Base-by-base conservation (phyloP, 2,329 filamentous ascomycete genomes). In the Clonostachys sp. region DNA sequence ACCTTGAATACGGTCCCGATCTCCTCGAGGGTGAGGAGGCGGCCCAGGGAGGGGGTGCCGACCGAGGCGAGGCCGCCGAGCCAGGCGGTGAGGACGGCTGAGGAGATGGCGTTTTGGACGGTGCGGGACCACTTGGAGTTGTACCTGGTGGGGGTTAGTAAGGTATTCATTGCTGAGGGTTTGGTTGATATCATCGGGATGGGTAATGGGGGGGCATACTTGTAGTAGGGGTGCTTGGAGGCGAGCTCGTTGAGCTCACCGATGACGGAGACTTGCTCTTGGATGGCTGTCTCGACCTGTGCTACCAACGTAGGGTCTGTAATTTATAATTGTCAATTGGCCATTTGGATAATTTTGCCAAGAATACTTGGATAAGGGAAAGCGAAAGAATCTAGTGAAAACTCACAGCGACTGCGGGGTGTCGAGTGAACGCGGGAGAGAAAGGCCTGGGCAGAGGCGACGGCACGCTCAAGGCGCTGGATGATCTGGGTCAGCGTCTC, bases 181-280 rank as follows among this genome's bases (percentile, higher is more conserved):
- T 20, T n/a, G 38, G 14, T 24, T 20, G n/a, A 16, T 36, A n/a
- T 14, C 20, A 34, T 34, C 41, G 24, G 46, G 16, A 4, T 30
- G n/a, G n/a, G n/a, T 2, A 10, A 10, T 4, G 24, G 35, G 10
- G 13, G 24, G 13, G 51, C 68, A 42, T 61, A 96, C 79, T 96
- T 96, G 83, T 97, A 99, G 75, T 97, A 99, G 0, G 94, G 92
- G 60, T 95, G 86, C 63, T 88, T 79, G 24, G 90, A 91, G 3
- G 91, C 90, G 47, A 89, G 80, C 47, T 77, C 70, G 51, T 82
- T 80, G 41, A 99, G 80, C 55, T 85, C 82, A 48, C 74, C 70
- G 42, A 96, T 78, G 41, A 85, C 86, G 43, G 81, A 73, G 48
- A 88, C 78, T 64, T 95, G 83, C 35, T 87, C 80, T 53, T 80